phyloP scores from a whole-genome alignment of 148 eudicot species.

The Chenopodium suecicum region DNA sequence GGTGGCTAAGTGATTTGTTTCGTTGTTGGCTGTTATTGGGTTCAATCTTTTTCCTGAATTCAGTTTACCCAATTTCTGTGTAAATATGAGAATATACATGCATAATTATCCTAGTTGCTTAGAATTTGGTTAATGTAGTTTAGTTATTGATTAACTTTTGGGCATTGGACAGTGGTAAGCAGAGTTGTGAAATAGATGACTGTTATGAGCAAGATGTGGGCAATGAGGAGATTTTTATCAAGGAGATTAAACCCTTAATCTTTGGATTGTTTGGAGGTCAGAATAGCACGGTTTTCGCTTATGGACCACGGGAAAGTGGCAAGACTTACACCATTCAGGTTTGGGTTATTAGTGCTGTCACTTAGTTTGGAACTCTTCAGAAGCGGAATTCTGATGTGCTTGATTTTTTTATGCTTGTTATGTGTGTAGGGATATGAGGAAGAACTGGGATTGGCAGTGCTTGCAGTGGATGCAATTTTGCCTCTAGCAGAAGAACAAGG shows the following conservation, averaged over 20 bases:
- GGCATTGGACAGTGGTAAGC: conserved; percentile 40
- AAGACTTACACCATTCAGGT: conserved; percentile 84
- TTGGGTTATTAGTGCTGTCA: neutral
- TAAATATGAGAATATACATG: neutral
- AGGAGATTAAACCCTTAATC: conserved; percentile 64
- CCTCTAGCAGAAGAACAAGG: conserved; percentile 43
- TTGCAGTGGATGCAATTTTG: conserved; percentile 54
- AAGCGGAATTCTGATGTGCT: neutral
- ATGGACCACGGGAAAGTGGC: conserved; percentile 86
- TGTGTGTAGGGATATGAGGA: conserved; percentile 61
- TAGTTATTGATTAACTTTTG: neutral
- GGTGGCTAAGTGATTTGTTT: neutral
- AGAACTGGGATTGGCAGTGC: conserved; percentile 56
- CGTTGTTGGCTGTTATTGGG: neutral
- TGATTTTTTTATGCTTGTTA: neutral
- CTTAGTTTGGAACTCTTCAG: neutral
- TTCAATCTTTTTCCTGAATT: neutral
- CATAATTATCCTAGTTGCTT: neutral
- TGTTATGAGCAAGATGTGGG: conserved; percentile 62
- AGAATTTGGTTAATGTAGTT: neutral
- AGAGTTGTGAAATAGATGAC: conserved; percentile 61
- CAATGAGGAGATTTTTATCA: conserved; percentile 40
- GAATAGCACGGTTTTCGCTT: conserved; percentile 61
- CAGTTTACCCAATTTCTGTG: neutral
- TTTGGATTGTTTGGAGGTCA: conserved; percentile 55